phyloP scores from a whole-genome alignment of 2,329 filamentous ascomycete genomes.

The Pezicula carpinea region DNA sequence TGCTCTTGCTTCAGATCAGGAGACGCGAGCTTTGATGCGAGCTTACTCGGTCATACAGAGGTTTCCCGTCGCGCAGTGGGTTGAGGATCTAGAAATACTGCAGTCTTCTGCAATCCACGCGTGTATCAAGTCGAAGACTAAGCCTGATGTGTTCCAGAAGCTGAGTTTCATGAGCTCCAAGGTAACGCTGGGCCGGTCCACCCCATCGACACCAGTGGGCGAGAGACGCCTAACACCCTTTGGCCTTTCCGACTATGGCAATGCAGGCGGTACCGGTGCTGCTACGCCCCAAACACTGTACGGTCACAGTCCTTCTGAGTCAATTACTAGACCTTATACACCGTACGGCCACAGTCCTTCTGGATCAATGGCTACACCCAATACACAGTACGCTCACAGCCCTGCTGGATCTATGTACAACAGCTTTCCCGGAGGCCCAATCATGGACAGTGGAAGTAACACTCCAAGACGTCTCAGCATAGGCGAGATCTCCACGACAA shows the following conservation, averaged over 20 bases:
- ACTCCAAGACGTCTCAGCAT: conserved; percentile 1
- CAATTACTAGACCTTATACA: background rate
- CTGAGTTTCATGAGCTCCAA: background rate
- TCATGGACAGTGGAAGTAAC: background rate
- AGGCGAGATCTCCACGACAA: conserved; percentile 36
- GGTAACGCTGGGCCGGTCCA: conserved; percentile 39
- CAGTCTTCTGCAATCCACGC: conserved; percentile 55
- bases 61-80: conserved; percentile 63
- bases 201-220: conserved; percentile 17
- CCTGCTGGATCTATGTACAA: background rate
- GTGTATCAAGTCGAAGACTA: conserved; percentile 1
- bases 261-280: background rate
- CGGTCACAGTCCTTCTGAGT: background rate
- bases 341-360: background rate
- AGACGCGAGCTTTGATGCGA: conserved; percentile 56
- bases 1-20: conserved; percentile 50
- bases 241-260: background rate
- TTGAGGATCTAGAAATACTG: conserved; percentile 57
- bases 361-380: background rate
- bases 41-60: conserved; percentile 59
- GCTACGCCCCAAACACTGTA: background rate
- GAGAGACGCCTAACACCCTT: background rate
- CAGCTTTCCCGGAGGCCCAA: background rate
- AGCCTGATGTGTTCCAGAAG: background rate
- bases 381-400: background rate